phyloP scores from a whole-genome alignment of 495 filamentous ascomycete genomes.

The Penicillium canariense region DNA sequence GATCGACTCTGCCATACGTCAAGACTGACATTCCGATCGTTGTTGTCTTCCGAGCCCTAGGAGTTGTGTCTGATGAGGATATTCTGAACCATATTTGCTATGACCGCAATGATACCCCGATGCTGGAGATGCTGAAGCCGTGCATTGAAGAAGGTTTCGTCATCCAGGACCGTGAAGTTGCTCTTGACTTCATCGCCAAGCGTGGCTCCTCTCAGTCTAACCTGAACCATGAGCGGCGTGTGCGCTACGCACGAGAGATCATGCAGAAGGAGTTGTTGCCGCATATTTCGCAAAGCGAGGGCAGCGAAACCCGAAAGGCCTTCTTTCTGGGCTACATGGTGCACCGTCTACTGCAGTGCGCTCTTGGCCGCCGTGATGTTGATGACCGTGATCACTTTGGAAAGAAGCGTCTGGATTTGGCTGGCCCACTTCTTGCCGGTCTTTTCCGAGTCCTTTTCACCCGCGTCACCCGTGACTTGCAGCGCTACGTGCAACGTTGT shows the following conservation, averaged over 20 bases:
- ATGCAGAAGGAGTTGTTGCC: slow-evolving; percentile 96
- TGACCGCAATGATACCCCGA: slow-evolving; percentile 88
- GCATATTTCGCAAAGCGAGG: slow-evolving; percentile 92
- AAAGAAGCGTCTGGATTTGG: slow-evolving; percentile 95
- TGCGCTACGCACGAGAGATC: slow-evolving; percentile 86
- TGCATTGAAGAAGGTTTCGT: slow-evolving; percentile 95
- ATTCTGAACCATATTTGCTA: slow-evolving; percentile 98
- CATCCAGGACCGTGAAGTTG: slow-evolving; percentile 94
- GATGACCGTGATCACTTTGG: slow-evolving; percentile 99
- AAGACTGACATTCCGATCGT: slow-evolving; percentile 90
- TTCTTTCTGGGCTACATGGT: slow-evolving; percentile 99
- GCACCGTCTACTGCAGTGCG: slow-evolving; percentile 87
- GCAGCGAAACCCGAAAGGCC: slow-evolving; percentile 94
- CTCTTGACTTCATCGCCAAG: slow-evolving; percentile 93
- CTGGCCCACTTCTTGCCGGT: slow-evolving; percentile 88
- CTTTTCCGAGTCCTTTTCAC: slow-evolving; percentile 87
- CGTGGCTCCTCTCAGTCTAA: slow-evolving; percentile 69
- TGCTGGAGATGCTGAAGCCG: slow-evolving; percentile 95
- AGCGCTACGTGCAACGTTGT: slow-evolving; percentile 83
- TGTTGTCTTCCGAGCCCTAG: slow-evolving; percentile 91
- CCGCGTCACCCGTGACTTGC: slow-evolving; percentile 83
- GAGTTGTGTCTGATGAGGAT: slow-evolving; percentile 96
- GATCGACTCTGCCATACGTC: slow-evolving; percentile 87
- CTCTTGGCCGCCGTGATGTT: slow-evolving; percentile 82
- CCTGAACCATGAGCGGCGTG: slow-evolving; percentile 78